Evolutionary conservation across 345 rosid species (phyloP), one percentile per base, ranked within the genome.

Genomic region (Syzygium aromaticum): DNA sequence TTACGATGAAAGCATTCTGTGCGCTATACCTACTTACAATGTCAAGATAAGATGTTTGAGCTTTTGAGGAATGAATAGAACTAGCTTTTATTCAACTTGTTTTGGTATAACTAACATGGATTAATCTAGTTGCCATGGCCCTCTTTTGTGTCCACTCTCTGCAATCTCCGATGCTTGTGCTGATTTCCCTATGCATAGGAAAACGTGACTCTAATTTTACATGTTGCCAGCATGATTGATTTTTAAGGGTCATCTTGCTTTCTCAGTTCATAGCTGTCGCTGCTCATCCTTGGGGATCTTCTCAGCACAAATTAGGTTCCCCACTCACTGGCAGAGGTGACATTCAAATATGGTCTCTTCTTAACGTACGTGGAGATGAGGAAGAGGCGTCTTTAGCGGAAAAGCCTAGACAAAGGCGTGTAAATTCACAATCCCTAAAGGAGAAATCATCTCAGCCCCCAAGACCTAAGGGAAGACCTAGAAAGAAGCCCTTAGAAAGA

Each of bases 241-340:
- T 78, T 88, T 27, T 85, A 56, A 77, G 27, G 27, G 33, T 88
- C 27, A 80, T 52, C 84, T 52, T 51, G n/a, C 57, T 51, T 86
- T 86, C 86, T 86, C 93, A 96, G 99, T 98, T 94, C 92, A 90
- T 98, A 90, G 99, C 98, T 84, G 93, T 96, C 88, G 94, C 97
- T 90, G 93, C 98, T 90, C 99, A 96, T 94, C 98, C 98, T 84
- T 93, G 97, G 83, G 96, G 91, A 80, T 93, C 98, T 84, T 94
- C 88, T 87, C 91, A 92, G 89, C 98, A 97, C 94, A 94, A 91
- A 92, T 90, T 95, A 51, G 98, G 98, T 87, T 87, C 86, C 88
- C 93, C 93, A 52, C 94, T 94, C 88, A 87, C 92, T 84, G 99
- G 99, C 80, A 93, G 98, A 90, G 99, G 99, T 88, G 86, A 94